Evolutionary conservation across 169 alveolate genomes (phyloP).

Genomic region (Cryptosporidium ubiquitum): DNA sequence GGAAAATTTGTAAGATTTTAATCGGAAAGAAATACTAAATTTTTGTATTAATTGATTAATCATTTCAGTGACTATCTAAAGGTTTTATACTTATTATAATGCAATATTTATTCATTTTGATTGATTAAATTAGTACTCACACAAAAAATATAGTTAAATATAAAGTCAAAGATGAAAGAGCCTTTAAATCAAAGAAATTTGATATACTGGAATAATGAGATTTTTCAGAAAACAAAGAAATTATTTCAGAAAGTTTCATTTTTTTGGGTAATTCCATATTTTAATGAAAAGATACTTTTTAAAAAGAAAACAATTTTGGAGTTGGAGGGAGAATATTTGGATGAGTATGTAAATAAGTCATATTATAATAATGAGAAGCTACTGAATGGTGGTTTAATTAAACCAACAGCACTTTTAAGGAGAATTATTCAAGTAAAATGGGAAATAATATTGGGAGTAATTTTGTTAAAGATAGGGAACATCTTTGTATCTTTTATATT

Average conservation of each 20-base stretch:
- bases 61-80: too few species aligned
- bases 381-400: neutral
- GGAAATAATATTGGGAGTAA: neutral
- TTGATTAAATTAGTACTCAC: neutral
- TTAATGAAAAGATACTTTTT: slow-evolving; percentile 2
- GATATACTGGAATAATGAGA: neutral
- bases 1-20: neutral
- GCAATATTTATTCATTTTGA: neutral
- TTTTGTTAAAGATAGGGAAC: slow-evolving; percentile 10
- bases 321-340: slow-evolving; percentile 15
- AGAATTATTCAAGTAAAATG: neutral
- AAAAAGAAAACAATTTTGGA: slow-evolving; percentile 3
- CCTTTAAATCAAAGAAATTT: neutral
- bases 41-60: too few species aligned
- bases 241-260: neutral
- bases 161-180: neutral
- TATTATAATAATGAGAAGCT: neutral
- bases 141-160: too few species aligned
- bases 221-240: neutral
- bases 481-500: slow-evolving; percentile 6
- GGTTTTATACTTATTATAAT: neutral
- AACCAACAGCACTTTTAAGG: neutral
- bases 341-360: neutral
- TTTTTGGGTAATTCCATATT: slow-evolving; percentile 45
- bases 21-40: neutral